Base-by-base conservation (phyloP, 306 rosid species). In the Malus fusca region DNA sequence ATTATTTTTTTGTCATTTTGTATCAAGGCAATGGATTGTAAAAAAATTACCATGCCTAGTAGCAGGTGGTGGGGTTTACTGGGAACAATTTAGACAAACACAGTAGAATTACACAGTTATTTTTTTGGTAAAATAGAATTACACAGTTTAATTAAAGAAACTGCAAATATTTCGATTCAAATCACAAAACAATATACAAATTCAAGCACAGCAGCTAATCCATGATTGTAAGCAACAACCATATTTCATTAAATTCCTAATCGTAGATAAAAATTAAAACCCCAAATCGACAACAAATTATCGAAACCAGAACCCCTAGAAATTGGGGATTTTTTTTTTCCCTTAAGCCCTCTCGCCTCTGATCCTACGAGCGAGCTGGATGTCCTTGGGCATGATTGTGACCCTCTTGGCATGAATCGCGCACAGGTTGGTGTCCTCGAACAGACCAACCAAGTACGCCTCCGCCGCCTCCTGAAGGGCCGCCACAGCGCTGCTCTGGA, bases 401-500 rank as follows among this genome's bases (percentile, higher is more conserved):
- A 48, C 55, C 55, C 55, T 15, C 21, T 48, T 48, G 2, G 55
- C 55, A 48, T 48, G 55, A 48, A 48, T 48, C 21, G 55, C 55
- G 8, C 55, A 82, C 6, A 82, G 82, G 3, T 82, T 82, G 6
- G 82, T 82, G 13, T 82, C 85, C 67, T 78, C 85, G 4, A 82
- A 82, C 3, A 82, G 42, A 5, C 85, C 85, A 3, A 82, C 85
- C 10, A 82, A 56, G 48, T 82, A 78, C 4, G 85, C 82, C 56
- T 77, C 82, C 1, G 82, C 79, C 1, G 85, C 85, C 33, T 82
- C 55, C 55, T 48, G 55, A 48, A 48, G 55, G 21, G 55, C 55
- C 21, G 55, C 55, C 8, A 48, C 55, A 1, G 55, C 55, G 6
- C 55, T 48, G 55, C 55, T 48, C 55, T 48, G 55, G 55, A 48